Evolutionary conservation across 768 basidiomycete genomes (phyloP).

Genomic region (Kwoniella dendrophila): DNA sequence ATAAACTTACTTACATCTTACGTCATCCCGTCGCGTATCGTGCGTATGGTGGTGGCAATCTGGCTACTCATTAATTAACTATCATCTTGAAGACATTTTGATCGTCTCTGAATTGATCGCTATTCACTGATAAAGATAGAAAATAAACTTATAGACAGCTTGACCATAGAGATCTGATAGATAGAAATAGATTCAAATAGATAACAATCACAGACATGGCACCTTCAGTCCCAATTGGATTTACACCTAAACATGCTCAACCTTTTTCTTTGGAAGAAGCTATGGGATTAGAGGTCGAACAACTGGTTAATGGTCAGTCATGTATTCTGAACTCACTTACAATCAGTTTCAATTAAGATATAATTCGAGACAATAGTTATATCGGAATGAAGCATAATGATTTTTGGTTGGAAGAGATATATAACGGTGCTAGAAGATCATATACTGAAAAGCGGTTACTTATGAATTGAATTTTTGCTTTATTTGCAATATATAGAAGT

Average conservation of each 20-base stretch:
- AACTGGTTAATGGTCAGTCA: slow-evolving; percentile 38
- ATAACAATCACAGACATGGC: slow-evolving; percentile 1
- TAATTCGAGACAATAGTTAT: neutral
- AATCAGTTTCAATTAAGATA: neutral
- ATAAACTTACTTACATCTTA: too few relatives aligned
- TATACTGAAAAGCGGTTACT: neutral
- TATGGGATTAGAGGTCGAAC: slow-evolving; percentile 41
- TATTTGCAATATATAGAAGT: slow-evolving; percentile 30
- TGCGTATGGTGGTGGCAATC: too few relatives aligned
- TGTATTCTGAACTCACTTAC: neutral
- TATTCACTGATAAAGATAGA: too few relatives aligned
- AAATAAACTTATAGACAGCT: too few relatives aligned
- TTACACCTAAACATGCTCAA: slow-evolving; percentile 39
- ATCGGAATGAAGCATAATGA: too few relatives aligned
- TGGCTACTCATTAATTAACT: too few relatives aligned
- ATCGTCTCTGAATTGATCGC: too few relatives aligned
- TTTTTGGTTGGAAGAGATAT: too few relatives aligned
- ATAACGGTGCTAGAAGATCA: too few relatives aligned
- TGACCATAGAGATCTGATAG: too few relatives aligned
- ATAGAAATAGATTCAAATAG: neutral
- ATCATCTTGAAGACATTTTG: too few relatives aligned
- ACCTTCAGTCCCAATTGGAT: slow-evolving; percentile 23
- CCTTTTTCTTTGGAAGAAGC: slow-evolving; percentile 49
- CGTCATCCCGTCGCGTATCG: too few relatives aligned
- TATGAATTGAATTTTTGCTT: neutral